These are phyloP conservation scores for Tuber magnatum DNA, from an alignment of 495 filamentous ascomycete genomes.

Conservation along the genomic window DNA sequence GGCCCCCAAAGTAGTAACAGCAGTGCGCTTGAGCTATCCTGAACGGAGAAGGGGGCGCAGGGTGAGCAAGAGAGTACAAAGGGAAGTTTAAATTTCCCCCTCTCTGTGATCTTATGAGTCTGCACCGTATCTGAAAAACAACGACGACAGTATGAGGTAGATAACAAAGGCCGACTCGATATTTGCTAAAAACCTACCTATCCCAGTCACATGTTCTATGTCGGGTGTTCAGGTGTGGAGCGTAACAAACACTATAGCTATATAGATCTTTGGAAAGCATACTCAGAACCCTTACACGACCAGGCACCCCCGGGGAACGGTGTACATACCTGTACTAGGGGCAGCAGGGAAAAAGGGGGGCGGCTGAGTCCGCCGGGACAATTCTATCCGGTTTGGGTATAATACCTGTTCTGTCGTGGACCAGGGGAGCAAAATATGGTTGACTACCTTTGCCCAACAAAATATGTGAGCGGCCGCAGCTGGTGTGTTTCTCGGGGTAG, in stretches of 20 bases:
- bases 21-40: constrained; percentile 19
- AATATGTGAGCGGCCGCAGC: constrained; percentile 62
- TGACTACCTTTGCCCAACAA: constrained; percentile 75
- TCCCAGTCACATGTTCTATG: constrained; percentile 59
- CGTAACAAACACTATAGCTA: no score
- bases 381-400: constrained; percentile 78
- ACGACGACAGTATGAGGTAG: constrained; percentile 50
- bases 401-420: constrained; percentile 80
- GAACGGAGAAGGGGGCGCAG: constrained; percentile 6
- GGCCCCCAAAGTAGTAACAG: constrained; percentile 67
- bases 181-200: constrained; percentile 64
- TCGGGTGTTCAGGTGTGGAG: constrained; percentile 71
- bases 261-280: no score
- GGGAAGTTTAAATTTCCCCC: no score
- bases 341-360: constrained; percentile 39
- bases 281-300: constrained; percentile 59
- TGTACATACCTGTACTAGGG: constrained; percentile 81
- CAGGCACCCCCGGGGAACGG: constrained; percentile 45
- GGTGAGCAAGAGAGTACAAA: no score
- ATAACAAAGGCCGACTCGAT: constrained; percentile 58
- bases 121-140: constrained; percentile 9
- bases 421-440: constrained; percentile 71
- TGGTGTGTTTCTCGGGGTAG: no score
- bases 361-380: constrained; percentile 68
- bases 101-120: constrained; percentile 1